phyloP scores from a whole-genome alignment of 306 rosid species.

The Mimosa bimucronata region DNA sequence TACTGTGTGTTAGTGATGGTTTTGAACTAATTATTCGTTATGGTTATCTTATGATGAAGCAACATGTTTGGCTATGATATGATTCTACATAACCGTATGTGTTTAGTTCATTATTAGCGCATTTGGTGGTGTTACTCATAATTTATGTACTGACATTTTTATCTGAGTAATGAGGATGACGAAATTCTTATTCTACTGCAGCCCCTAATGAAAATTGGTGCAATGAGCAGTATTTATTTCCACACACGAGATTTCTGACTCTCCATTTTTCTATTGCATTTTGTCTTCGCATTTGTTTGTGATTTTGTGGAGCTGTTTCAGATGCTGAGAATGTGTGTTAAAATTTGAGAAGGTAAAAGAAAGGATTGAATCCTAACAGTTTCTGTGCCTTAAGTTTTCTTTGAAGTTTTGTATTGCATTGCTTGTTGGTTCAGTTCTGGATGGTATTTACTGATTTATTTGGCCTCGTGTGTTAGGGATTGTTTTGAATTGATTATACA shows the following conservation, averaged over 20 bases:
- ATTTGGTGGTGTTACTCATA: background rate
- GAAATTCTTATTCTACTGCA: slow-evolving; percentile 4
- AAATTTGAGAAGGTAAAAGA: background rate
- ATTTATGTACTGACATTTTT: background rate
- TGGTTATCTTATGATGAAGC: background rate
- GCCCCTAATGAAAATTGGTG: background rate
- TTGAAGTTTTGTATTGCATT: background rate
- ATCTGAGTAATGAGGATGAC: background rate
- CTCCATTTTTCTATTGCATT: background rate
- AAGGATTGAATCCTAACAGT: no score
- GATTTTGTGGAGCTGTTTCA: background rate
- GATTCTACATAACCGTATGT: background rate
- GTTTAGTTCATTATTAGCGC: background rate
- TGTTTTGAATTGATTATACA: background rate
- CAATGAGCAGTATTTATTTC: slow-evolving; percentile 15
- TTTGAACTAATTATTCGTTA: background rate
- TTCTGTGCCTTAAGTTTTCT: no score
- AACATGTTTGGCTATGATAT: background rate
- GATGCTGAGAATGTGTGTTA: background rate
- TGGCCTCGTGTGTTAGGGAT: background rate
- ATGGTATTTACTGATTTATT: background rate
- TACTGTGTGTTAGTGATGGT: background rate
- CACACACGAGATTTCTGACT: slow-evolving; percentile 26
- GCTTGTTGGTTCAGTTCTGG: background rate
- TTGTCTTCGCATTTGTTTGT: background rate